These are phyloP conservation scores for Elongisporangium prolatum DNA, from an alignment of 352 stramenopile species.

Conservation along the genomic window DNA sequence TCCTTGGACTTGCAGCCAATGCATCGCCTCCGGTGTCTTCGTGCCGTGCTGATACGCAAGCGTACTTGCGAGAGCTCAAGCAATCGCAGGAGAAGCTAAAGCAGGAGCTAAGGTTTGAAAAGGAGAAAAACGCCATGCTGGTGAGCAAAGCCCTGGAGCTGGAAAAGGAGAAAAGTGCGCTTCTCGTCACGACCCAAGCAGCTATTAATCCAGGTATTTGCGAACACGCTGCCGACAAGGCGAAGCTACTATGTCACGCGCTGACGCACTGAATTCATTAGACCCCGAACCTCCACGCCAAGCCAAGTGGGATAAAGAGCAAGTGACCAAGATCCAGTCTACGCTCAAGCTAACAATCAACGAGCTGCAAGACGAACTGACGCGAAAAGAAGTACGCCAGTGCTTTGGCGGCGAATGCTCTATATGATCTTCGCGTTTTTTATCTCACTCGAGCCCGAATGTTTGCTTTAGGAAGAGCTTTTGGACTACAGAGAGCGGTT, in stretches of 20 bases:
- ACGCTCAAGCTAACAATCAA: slow-evolving; percentile 70
- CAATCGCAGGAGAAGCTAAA: slow-evolving; percentile 48
- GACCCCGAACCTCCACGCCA: slow-evolving; percentile 13
- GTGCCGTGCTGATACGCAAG: slow-evolving; percentile 53
- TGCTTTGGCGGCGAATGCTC: background rate
- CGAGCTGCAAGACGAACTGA: slow-evolving; percentile 77
- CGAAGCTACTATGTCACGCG: background rate
- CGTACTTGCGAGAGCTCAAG: slow-evolving; percentile 60
- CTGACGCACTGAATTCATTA: background rate
- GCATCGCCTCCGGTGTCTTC: slow-evolving; percentile 44
- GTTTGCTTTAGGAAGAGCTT: slow-evolving; percentile 27
- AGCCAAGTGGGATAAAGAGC: slow-evolving; percentile 64
- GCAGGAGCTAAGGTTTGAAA: slow-evolving; percentile 62
- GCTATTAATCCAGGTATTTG: background rate
- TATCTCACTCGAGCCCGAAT: background rate
- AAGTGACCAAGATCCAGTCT: slow-evolving; percentile 62
- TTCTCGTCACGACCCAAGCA: slow-evolving; percentile 15
- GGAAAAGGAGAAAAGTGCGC: slow-evolving; percentile 60
- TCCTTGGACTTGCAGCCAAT: slow-evolving; percentile 22
- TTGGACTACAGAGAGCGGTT: slow-evolving; percentile 36
- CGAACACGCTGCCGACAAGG: background rate
- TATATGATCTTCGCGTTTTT: background rate
- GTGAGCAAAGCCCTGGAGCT: slow-evolving; percentile 65
- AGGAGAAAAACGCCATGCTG: slow-evolving; percentile 72
- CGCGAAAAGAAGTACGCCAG: slow-evolving; percentile 43